Evolutionary conservation across 2,329 filamentous ascomycete genomes (phyloP).

Genomic region (Erysiphe pisi): DNA sequence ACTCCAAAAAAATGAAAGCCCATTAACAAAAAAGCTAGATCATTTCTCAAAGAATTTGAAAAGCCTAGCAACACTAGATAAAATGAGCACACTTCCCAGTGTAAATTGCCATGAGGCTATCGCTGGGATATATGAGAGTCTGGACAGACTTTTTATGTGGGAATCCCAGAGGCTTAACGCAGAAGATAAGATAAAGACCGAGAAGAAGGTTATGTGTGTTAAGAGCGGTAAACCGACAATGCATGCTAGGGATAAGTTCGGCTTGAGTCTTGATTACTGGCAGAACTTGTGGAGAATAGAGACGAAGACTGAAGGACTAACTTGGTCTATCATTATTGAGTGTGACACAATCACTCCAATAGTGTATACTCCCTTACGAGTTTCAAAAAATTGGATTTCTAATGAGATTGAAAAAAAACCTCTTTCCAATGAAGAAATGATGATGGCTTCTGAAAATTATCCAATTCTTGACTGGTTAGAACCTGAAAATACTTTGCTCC

Average conservation of each 20-base stretch:
- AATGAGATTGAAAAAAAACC: conserved; percentile 51
- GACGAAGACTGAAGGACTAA: conserved; percentile 37
- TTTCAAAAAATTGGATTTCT: conserved; percentile 65
- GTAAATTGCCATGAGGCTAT: conserved; percentile 71
- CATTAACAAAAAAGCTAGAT: conserved; percentile 59
- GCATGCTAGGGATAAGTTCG: conserved; percentile 56
- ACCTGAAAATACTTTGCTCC: conserved; percentile 52
- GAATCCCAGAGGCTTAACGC: conserved; percentile 52
- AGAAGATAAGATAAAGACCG: conserved; percentile 41
- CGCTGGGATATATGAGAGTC: conserved; percentile 59
- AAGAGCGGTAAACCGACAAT: conserved; percentile 60
- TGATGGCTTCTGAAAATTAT: conserved; percentile 36
- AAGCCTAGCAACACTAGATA: conserved; percentile 57
- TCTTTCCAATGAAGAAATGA: conserved; percentile 40
- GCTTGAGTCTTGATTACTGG: conserved; percentile 69
- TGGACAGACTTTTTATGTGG: conserved; percentile 59
- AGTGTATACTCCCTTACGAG: conserved; percentile 51
- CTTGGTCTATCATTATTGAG: conserved; percentile 59
- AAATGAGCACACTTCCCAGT: conserved; percentile 55
- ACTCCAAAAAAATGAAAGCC: conserved; percentile 48
- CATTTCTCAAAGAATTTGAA: conserved; percentile 62
- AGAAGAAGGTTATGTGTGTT: conserved; percentile 47
- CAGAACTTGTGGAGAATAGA: conserved; percentile 49
- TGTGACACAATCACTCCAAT: conserved; percentile 44
- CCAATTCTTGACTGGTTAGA: conserved; percentile 60